A percentile compares a stretch with the other conserved stretches of the same genome.
phyloP scores from a whole-genome alignment of 345 rosid species.

The Erucastrum elatum region DNA sequence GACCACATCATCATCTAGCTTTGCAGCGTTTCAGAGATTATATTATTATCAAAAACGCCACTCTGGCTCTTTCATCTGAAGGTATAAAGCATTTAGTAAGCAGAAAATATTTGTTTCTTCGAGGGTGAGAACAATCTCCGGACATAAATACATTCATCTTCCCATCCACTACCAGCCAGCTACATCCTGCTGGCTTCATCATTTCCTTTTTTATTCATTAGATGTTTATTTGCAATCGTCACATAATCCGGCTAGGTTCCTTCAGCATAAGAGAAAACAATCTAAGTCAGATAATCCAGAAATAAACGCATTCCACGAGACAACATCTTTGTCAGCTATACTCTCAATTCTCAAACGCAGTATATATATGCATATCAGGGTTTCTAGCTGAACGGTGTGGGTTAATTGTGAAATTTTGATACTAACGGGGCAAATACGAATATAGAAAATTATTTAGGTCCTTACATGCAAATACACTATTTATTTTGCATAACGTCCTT shows the following conservation, averaged over 20 bases:
- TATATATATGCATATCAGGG: too few relatives aligned
- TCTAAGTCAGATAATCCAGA: too few relatives aligned
- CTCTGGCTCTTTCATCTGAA: constrained; percentile 61
- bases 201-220: constrained; percentile 65
- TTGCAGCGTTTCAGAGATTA: too few relatives aligned
- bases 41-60: too few relatives aligned
- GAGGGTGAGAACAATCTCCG: constrained; percentile 74
- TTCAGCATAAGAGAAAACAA: too few relatives aligned
- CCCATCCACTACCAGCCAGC: constrained; percentile 83
- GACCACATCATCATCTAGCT: constrained; percentile 6
- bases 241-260: too few relatives aligned
- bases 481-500: not conserved
- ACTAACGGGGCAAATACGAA: not conserved
- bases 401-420: not conserved
- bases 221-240: too few relatives aligned
- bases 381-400: too few relatives aligned
- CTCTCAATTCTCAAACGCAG: too few relatives aligned
- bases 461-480: constrained; percentile 5
- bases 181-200: constrained; percentile 85
- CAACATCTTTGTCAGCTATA: too few relatives aligned
- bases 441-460: not conserved
- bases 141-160: constrained; percentile 61
- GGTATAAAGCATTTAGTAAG: constrained; percentile 44
- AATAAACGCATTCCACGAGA: too few relatives aligned
- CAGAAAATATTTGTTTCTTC: constrained; percentile 48